Conservation (phyloP, 2,329 filamentous ascomycete species). For the Fusarium zealandicum region DNA sequence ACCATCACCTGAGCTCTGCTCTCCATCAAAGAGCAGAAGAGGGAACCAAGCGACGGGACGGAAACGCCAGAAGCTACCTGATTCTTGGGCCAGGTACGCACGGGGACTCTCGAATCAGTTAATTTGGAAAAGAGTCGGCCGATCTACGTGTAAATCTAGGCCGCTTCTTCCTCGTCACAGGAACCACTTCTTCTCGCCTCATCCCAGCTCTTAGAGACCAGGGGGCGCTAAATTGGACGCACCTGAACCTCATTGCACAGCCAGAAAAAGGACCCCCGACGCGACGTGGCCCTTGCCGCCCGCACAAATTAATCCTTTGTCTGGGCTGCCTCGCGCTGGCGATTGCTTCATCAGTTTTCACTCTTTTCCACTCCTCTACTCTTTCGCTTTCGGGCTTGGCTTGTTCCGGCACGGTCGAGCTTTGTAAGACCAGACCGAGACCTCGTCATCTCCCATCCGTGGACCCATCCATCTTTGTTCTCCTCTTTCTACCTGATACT, state of each 20-base stretch:
- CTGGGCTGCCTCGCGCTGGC: constrained; percentile 15
- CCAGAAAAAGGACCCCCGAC: constrained; percentile 8
- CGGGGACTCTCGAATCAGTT: constrained; percentile 14
- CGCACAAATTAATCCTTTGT: constrained; percentile 24
- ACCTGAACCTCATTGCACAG: constrained; percentile 18
- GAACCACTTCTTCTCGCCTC: background rate
- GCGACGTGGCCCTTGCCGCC: constrained; percentile 38
- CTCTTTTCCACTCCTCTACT: constrained; percentile 20
- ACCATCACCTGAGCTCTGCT: constrained; percentile 16
- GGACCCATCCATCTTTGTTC: constrained; percentile 7
- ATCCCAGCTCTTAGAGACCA: background rate
- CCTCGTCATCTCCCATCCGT: constrained; percentile 11
- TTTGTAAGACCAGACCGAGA: constrained; percentile 20
- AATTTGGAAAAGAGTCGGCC: constrained; percentile 12
- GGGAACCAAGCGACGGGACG: too few species aligned
- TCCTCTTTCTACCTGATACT: constrained; percentile 7
- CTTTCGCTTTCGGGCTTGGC: background rate
- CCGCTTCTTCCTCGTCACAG: constrained; percentile 5
- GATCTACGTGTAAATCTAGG: constrained; percentile 16
- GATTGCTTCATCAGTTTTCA: constrained; percentile 24
- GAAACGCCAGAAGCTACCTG: background rate
- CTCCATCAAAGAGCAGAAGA: background rate
- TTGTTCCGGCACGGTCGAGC: constrained; percentile 15
- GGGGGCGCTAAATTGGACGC: constrained; percentile 26
- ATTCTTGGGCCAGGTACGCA: constrained; percentile 6